phyloP scores from a whole-genome alignment of 2,329 filamentous ascomycete genomes.

The Trichoderma sp. region DNA sequence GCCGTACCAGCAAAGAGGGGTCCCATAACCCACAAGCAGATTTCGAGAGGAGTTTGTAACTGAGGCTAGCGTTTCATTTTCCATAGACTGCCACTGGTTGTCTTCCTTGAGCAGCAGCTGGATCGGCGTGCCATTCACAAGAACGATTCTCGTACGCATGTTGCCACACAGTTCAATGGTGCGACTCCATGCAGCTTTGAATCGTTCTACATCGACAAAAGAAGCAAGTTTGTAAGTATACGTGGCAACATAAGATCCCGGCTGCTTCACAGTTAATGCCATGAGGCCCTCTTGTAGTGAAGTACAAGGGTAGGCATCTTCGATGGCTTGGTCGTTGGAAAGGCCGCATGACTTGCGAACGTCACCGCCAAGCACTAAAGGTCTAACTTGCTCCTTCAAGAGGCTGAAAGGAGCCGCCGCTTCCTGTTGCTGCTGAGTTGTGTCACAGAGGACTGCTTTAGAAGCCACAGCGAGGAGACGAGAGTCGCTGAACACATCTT shows the following conservation, averaged over 20 bases:
- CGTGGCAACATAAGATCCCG: slow-evolving; percentile 43
- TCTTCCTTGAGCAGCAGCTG: slow-evolving; percentile 20
- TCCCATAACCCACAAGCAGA: slow-evolving; percentile 23
- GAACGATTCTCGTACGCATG: slow-evolving; percentile 24
- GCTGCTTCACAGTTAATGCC: slow-evolving; percentile 39
- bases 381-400: neutral
- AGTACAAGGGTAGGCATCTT: slow-evolving; percentile 34
- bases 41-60: slow-evolving; percentile 7
- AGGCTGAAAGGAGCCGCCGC: slow-evolving; percentile 7
- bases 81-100: slow-evolving; percentile 13
- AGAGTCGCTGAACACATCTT: slow-evolving; percentile 29
- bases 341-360: slow-evolving; percentile 4
- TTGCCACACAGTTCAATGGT: slow-evolving; percentile 26
- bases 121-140: slow-evolving; percentile 7
- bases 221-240: slow-evolving; percentile 34
- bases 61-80: slow-evolving; percentile 9
- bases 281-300: slow-evolving; percentile 34
- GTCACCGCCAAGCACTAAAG: slow-evolving; percentile 3
- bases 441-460: slow-evolving; percentile 2
- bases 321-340: slow-evolving; percentile 14
- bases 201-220: slow-evolving; percentile 32
- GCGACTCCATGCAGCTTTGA: slow-evolving; percentile 39
- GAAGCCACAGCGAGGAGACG: slow-evolving; percentile 26
- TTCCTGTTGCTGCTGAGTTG: neutral
- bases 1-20: slow-evolving; percentile 24